A percentile compares a stretch with the other conserved stretches of the same genome.
Evolutionary conservation across 768 basidiomycete genomes (phyloP).

Genomic region (Infundibulicybe gibba): DNA sequence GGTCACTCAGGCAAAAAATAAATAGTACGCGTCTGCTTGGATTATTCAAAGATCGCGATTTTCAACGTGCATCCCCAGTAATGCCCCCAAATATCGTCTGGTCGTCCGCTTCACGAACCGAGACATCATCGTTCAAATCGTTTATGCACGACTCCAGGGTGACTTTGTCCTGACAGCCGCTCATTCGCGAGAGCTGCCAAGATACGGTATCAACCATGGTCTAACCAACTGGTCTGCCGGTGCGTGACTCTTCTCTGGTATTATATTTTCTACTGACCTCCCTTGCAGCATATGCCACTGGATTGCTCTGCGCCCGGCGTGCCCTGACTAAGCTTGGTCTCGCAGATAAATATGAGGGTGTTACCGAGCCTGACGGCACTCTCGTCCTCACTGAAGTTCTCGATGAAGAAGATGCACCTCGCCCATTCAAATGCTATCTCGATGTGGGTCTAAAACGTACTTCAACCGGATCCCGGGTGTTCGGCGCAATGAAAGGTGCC

Average conservation of each 20-base stretch:
- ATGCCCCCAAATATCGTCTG: conserved; percentile 96
- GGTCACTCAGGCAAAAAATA: conserved; percentile 98
- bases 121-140: conserved; percentile 91
- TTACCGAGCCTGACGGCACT: conserved; percentile 86
- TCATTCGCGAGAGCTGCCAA: conserved; percentile 86
- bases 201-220: conserved; percentile 97
- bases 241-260: conserved; percentile 24
- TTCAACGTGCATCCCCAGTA: conserved; percentile 39
- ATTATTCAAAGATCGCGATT: background rate
- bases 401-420: conserved; percentile 89
- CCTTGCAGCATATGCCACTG: conserved; percentile 86
- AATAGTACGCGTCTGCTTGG: conserved; percentile 54
- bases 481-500: conserved; percentile 98
- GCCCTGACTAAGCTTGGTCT: conserved; percentile 94
- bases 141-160: conserved; percentile 96
- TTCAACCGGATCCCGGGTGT: conserved; percentile 95
- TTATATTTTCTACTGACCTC: conserved; percentile 1
- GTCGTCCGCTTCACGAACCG: conserved; percentile 99
- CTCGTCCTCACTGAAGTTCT: conserved; percentile 79
- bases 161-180: conserved; percentile 92
- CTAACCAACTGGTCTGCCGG: conserved; percentile 99
- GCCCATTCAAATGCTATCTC: conserved; percentile 99
- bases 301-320: conserved; percentile 91
- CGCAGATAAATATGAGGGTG: conserved; percentile 97
- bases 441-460: conserved; percentile 98